Evolutionary conservation across 2,329 filamentous ascomycete species (phyloP), one percentile per base, ranked within the genome.

Genomic region (Alternaria viburni): DNA sequence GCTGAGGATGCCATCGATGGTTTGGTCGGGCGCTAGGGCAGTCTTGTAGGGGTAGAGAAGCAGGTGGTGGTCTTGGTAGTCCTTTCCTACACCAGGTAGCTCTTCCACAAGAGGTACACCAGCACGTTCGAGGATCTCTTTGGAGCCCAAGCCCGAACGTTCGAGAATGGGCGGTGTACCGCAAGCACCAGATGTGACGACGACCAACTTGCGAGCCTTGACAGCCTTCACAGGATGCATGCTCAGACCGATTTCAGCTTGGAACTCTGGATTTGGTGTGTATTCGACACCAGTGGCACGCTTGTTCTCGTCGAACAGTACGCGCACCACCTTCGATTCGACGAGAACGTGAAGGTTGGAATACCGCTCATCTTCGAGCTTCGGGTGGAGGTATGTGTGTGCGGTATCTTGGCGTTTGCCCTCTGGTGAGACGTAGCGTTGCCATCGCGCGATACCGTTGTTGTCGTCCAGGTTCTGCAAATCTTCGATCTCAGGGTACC

Each of bases 41-140:
- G 84, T 83, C 52, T 81, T 82, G 74, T 88, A 90, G 0, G 85
- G 80, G 61, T 85, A 87, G 0, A 86, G 69, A 0, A 86, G 64
- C 2, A 89, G 76, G 45, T 89, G 82, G 61, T 89, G 88, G 71
- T 91, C 89, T 55, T 89, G 83, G 17, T 91, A 83, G 75, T 91
- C 88, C 62, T 85, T 86, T 5, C 89, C 89, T 6, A 91, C 88
- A 26, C 89, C 87, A 1, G 86, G 85, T 2, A 88, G 84, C 64
- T 90, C 83, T 11, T 85, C 81, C 11, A 89, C 69, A 0, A 86
- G 76, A 1, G 81, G 72, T 65, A 91, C 89, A 7, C 81, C 79
- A 64, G 86, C 84, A 54, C 81, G 81, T 12, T 71, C 61, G 10
- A 90, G 81, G 6, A 88, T 69, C 2, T 83, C 79, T 1, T 81